Evolutionary conservation across 2,329 filamentous ascomycete species (phyloP), one percentile per base, ranked within the genome.

Genomic region (Trichoderma atroviride): DNA sequence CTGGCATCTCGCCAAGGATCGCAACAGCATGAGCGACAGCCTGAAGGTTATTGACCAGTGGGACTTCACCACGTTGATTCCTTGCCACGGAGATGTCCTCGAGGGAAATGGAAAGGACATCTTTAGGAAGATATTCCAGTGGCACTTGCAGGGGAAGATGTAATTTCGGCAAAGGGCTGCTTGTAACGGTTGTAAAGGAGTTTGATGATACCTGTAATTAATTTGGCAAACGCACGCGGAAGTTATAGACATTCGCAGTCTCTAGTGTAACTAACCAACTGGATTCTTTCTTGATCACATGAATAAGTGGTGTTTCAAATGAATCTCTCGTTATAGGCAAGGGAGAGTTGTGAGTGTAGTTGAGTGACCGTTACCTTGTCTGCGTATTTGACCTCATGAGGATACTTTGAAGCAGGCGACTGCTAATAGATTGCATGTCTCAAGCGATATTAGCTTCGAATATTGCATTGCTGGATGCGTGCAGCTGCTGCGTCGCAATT

Each of bases 41-140:
- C 82, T 93, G 52, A 82, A 80, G 73, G 85, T 86, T 70, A 95
- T 98, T 72, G 84, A 89, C 65, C 78, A 80, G 67, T 99, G 95
- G 95, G 91, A 95, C 70, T 97, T 97, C 78, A 88, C 91, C 72
- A 89, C 89, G 50, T 85, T 98, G 62, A 89, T 99, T 70, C 94
- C 95, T 0, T 98, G 95, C 78, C 96, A 99, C 80, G 96, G 96
- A 10, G 96, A 99, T 81, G 90, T 92, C 19, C 89, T 98, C 73
- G 91, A 96, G 78, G 84, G 82, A 2, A 79, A 83, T 71, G 94
- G 87, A 11, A 97, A 96, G 84, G 86, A 86, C 13, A 83, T 92
- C 19, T 97, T 95, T 73, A 83, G 86, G 75, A 92, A 92, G 79
- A 85, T 96, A 14, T 93, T 97, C 80, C 86, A 87, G 75, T 97